Percentiles rank a stretch among this genome's conserved stretches.
phyloP scores from a whole-genome alignment of 2,329 filamentous ascomycete species.

The Colletotrichum liriopes region DNA sequence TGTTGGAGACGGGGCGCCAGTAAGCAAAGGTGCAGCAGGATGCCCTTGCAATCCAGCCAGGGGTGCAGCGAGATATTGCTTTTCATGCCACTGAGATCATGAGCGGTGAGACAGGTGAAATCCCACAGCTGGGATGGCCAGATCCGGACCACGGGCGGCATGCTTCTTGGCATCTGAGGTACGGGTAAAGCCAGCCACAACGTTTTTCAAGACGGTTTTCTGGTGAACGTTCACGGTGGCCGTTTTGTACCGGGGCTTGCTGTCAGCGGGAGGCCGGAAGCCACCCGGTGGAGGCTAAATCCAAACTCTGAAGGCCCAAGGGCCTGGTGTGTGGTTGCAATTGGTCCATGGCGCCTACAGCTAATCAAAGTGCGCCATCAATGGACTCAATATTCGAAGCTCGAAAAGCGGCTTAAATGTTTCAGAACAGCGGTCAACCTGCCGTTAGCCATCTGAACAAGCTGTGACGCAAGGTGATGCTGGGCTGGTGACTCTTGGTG shows the following conservation, averaged over 20 bases:
- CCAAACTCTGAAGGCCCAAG: slow-evolving; percentile 1
- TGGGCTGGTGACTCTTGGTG: background rate
- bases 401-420: background rate
- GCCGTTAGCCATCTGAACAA: background rate
- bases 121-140: slow-evolving; percentile 16
- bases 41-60: slow-evolving; percentile 39
- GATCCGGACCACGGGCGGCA: slow-evolving; percentile 8
- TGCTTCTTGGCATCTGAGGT: slow-evolving; percentile 12
- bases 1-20: background rate
- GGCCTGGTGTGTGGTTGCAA: slow-evolving; percentile 3
- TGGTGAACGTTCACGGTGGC: background rate
- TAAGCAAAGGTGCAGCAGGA: slow-evolving; percentile 31
- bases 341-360: background rate
- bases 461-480: background rate
- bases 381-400: background rate
- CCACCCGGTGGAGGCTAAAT: slow-evolving; percentile 5
- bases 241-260: slow-evolving; percentile 1
- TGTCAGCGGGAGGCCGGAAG: slow-evolving; percentile 28
- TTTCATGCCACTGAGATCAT: slow-evolving; percentile 28
- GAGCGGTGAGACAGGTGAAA: slow-evolving; percentile 38
- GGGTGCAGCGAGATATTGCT: slow-evolving; percentile 30
- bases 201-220: background rate
- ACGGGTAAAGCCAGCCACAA: background rate
- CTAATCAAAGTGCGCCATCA: background rate
- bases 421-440: slow-evolving; percentile 2